Base-by-base conservation (phyloP, 2,329 filamentous ascomycete species). In the Dactylonectria macrodidyma region DNA sequence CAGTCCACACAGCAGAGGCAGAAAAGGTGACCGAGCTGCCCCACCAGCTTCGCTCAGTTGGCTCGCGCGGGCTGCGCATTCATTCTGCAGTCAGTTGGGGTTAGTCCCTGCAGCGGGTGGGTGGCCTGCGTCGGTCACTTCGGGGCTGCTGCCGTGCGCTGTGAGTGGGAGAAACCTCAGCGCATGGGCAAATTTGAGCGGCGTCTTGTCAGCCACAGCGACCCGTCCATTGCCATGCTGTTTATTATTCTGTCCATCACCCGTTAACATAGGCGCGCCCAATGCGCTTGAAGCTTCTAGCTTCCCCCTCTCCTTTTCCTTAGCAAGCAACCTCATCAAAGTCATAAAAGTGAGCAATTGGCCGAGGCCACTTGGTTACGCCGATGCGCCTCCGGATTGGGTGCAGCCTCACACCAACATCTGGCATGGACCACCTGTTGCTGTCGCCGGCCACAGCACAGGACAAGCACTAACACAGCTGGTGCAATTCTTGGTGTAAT, bases 321-420 rank as follows among this genome's bases (percentile, higher is more conserved):
- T n/a, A 16, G n/a, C 14, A 22, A 34, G 19, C 48, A 16, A 59
- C 26, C 56, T 65, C 62, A 65, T 65, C 55, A 65, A 65, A 65
- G 14, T 54, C 51, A 26, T 51, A 22, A 51, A 51, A 33, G 33
- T 58, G 55, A 55, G 64, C 46, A 58, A 56, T 62, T 62, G 57
- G 63, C 54, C 58, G 44, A 55, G 46, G 63, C 63, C 63, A 58
- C 46, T 52, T 52, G 58, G 58, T 61, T 12, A 55, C 59, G 22
- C 63, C 59, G 52, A 68, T 52, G 48, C 55, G 65, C 70, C 56
- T 33, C 65, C 50, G 71, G 68, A 74, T 74, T 74, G 72, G 68
- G 62, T 71, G 69, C 70, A 65, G 69, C 62, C 56, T 56, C 50
- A 8, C 66, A 47, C 57, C 54, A 41, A 54, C 52, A 71, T n/a